Evolutionary conservation across 306 rosid species (phyloP), one percentile per base, ranked within the genome.

Genomic region (Corylus americana): DNA sequence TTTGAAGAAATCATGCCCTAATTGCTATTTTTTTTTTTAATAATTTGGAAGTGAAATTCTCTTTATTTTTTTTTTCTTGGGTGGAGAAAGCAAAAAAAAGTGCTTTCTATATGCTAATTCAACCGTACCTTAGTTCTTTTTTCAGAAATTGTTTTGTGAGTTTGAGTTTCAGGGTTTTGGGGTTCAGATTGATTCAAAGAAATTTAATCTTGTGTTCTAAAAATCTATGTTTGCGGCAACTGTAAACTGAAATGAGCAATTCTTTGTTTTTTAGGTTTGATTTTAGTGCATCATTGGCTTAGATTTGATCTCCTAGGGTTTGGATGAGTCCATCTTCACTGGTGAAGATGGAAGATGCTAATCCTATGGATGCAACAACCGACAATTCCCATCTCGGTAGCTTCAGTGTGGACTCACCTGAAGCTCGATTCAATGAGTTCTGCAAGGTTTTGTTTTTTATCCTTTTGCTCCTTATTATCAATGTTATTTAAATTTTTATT

Each of bases 351-450:
- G 94, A 89, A 63, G 92, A 89, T 5, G n/a, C 44, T 9, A 89
- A 86, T 35, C 59, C 85, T 49, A 81, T 58, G 3, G 79, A 55
- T 75, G 39, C 78, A 14, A 16, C 78, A 37, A 45, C 80, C 37
- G 71, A 58, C 75, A 78, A 39, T 63, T 77, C 78, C 2, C 83
- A n/a, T 44, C 12, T 81, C 1, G 74, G 75, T 18, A 84, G 83
- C 25, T 73, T 76, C 17, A 73, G 55, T 63, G 78, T 47, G 4
- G 93, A 87, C 78, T 85, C 85, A 13, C 73, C 80, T 7, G 82
- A 70, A n/a, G 72, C 89, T 79, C 85, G 97, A 73, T 92, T 94
- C 81, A 49, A 79, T 3, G 85, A 85, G 50, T 85, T 91, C 54
- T 90, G 93, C 85, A 89, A 94, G 98, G 98, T 94, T 17, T 39